These are phyloP conservation scores for Dalbergia cultrata DNA, from an alignment of 306 rosid species.

Conservation along the genomic window DNA sequence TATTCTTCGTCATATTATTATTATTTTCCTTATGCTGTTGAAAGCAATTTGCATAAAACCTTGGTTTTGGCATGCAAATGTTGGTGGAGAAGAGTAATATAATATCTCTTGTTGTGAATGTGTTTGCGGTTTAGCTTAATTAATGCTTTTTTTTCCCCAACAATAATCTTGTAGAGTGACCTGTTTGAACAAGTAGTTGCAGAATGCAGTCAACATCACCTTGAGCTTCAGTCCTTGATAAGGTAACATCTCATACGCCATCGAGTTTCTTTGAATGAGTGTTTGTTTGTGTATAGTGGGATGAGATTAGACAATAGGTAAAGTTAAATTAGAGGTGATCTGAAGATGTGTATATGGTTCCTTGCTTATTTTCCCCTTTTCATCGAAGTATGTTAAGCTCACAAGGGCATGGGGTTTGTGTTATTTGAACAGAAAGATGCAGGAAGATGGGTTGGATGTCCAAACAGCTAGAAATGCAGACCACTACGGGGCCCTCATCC, in stretches of 20 bases:
- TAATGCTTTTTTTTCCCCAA: slow-evolving; percentile 1
- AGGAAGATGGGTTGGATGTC: slow-evolving; percentile 85
- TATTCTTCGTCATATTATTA: background rate
- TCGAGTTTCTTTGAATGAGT: background rate
- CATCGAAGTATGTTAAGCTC: background rate
- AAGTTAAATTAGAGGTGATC: background rate
- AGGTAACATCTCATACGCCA: slow-evolving; percentile 41
- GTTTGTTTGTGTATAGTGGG: background rate
- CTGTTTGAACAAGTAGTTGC: slow-evolving; percentile 57
- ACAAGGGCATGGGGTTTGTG: slow-evolving; percentile 9
- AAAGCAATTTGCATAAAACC: slow-evolving; percentile 9
- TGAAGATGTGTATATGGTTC: slow-evolving; percentile 12
- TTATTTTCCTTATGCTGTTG: background rate
- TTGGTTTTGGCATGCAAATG: background rate
- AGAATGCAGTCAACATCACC: slow-evolving; percentile 60
- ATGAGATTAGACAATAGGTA: background rate
- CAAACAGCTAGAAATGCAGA: slow-evolving; percentile 86
- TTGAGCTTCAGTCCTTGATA: slow-evolving; percentile 59
- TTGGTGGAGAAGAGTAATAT: background rate
- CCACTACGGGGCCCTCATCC: slow-evolving; percentile 85
- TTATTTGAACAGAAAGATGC: slow-evolving; percentile 70
- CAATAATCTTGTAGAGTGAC: slow-evolving; percentile 52
- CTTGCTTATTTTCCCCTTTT: slow-evolving; percentile 3
- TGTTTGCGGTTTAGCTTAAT: slow-evolving; percentile 33
- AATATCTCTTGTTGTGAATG: slow-evolving; percentile 19